Conservation (phyloP, 805 yeast species). For the Dipodascopsis uninucleata region DNA sequence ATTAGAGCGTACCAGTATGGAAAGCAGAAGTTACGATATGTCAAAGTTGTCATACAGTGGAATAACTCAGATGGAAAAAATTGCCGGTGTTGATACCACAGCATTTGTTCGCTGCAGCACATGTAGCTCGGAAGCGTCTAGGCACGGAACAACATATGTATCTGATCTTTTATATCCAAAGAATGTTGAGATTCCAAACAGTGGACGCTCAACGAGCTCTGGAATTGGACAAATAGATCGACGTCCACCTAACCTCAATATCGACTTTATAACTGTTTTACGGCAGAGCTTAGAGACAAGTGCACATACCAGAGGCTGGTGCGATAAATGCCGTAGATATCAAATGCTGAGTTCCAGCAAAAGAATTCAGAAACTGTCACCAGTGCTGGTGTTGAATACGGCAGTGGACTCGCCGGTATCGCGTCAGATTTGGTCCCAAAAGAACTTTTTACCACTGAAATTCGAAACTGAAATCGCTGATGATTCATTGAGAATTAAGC, state of each 20-base stretch:
- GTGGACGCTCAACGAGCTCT: no score
- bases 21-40: conserved; percentile 39
- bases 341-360: conserved; percentile 56
- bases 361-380: conserved; percentile 56
- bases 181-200: conserved; percentile 4
- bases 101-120: conserved; percentile 27
- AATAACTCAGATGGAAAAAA: conserved; percentile 8
- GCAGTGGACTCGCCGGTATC: conserved; percentile 40
- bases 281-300: conserved; percentile 30
- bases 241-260: conserved; percentile 1
- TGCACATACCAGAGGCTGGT: conserved; percentile 47
- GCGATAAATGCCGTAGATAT: conserved; percentile 47
- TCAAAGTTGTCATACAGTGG: conserved; percentile 6
- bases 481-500: conserved; percentile 8
- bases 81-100: conserved; percentile 26
- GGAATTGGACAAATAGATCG: background rate
- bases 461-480: conserved; percentile 7
- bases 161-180: conserved; percentile 30
- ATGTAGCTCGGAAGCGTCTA: conserved; percentile 29
- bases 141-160: conserved; percentile 24
- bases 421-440: conserved; percentile 24
- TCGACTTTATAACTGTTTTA: conserved; percentile 28
- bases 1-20: conserved; percentile 47
- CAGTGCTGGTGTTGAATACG: conserved; percentile 59
- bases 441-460: conserved; percentile 23